These are phyloP conservation scores for Curvularia spicifera DNA, from an alignment of 2,329 filamentous ascomycete species.

Conservation along the genomic window DNA sequence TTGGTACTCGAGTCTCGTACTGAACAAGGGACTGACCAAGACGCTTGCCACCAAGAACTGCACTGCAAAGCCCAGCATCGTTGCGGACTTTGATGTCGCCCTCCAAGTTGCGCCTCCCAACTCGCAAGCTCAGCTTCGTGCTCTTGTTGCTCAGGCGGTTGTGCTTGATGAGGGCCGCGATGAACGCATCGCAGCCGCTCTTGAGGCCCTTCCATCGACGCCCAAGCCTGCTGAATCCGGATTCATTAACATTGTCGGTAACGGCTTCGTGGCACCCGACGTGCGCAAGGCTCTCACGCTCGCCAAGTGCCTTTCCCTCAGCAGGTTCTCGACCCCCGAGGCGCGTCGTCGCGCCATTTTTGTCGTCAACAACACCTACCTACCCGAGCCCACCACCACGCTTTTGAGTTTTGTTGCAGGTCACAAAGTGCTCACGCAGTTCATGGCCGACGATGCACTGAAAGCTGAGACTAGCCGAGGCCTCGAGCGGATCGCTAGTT, in stretches of 20 bases:
- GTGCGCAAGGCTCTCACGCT: constrained; percentile 64
- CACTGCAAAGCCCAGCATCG: constrained; percentile 52
- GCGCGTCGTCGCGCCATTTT: constrained; percentile 49
- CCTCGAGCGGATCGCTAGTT: constrained; percentile 53
- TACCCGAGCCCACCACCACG: constrained; percentile 51
- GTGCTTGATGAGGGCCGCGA: constrained; percentile 61
- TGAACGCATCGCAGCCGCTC: constrained; percentile 59
- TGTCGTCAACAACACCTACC: constrained; percentile 50
- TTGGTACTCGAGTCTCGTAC: constrained; percentile 80
- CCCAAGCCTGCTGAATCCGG: constrained; percentile 44
- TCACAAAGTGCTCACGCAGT: constrained; percentile 50
- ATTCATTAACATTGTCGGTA: constrained; percentile 57
- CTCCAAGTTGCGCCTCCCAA: constrained; percentile 77
- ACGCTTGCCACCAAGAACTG: constrained; percentile 65
- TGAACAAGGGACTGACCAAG: constrained; percentile 72
- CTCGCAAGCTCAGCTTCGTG: constrained; percentile 70
- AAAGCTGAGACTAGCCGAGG: constrained; percentile 46
- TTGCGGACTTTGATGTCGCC: constrained; percentile 69
- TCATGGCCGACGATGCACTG: constrained; percentile 44
- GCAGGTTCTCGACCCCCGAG: constrained; percentile 47
- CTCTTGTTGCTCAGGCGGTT: constrained; percentile 65
- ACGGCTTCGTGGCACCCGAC: constrained; percentile 63
- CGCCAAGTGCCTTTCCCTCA: constrained; percentile 63
- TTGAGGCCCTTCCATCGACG: constrained; percentile 57
- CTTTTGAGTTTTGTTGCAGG: constrained; percentile 56